Base-by-base conservation (phyloP, 78 protist genomes). In the Dictyostelium purpureum region DNA sequence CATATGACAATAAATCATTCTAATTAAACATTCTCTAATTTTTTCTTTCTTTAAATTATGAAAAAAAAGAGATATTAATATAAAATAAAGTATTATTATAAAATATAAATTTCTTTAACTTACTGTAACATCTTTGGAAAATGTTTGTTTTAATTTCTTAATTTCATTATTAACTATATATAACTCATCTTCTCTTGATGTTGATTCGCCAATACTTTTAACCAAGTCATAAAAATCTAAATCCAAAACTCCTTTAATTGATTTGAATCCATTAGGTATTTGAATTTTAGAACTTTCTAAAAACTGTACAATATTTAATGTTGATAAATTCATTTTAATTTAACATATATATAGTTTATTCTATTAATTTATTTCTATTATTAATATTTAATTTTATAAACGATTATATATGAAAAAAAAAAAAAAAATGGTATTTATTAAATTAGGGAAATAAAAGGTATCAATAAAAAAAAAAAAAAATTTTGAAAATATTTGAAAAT, bases 1-100 rank as follows among this genome's bases (percentile, higher is more conserved):
- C 95, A 90, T 90, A 31, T 90, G 91, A 43, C 95, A 90, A 75
- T 90, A 90, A 21, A 90, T 90, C 95, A 90, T 80, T 61, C 95
- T 54, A 61, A 90, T 67, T 45, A 90, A 63, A 56, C 83, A 81
- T 82, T 90, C 95, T 40, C 89, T 61, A 43, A 51, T 75, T 35
- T 90, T 90, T 19, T 51, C 67, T 38, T 69, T 78, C 87, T 88
- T 33, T 21, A 40, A 1, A 52, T 31, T 49, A 14, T n/a, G n/a
- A n/a, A n/a, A 35, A 35, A 76, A 47, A 4, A 49, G 33, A 70
- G 10, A 6, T 1, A 6, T 2, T 19, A 6, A 1, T 24, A 19
- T 19, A 70, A 24, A 19, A 19, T 70, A 49, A 19, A 24, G 3
- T 24, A 24, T 57, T 57, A 11, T 49, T 49, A 11, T 49, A 49